Conservation (phyloP, 345 rosid species). For the Hirschfeldia incana region DNA sequence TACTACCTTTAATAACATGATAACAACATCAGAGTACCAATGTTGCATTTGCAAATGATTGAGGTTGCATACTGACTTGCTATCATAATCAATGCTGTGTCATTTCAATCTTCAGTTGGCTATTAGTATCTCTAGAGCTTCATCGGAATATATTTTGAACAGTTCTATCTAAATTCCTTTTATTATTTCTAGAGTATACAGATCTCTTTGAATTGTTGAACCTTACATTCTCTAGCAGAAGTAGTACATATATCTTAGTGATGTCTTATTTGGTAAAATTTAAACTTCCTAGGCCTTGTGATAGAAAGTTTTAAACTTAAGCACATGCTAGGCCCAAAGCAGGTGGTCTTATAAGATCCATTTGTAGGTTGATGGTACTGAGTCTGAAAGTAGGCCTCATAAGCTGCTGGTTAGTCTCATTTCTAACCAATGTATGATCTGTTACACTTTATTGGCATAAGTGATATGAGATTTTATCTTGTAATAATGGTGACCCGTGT, state of each 20-base stretch:
- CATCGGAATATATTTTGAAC: constrained; percentile 8
- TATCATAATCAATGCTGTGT: background rate
- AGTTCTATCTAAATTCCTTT: background rate
- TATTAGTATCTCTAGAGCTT: constrained; percentile 5
- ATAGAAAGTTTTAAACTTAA: background rate
- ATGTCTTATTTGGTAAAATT: background rate
- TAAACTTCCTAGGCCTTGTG: constrained; percentile 3
- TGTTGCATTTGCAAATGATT: background rate
- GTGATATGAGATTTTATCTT: constrained; percentile 23
- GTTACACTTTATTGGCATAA: constrained; percentile 1
- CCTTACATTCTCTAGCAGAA: background rate
- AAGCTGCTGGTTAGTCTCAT: constrained; percentile 17
- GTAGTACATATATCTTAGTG: background rate
- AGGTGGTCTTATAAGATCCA: constrained; percentile 13
- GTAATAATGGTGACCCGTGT: constrained; percentile 10
- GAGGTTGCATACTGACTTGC: constrained; percentile 5
- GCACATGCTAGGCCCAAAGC: constrained; percentile 23
- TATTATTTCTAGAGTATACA: background rate
- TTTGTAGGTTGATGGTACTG: constrained; percentile 12
- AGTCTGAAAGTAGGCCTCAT: constrained; percentile 16
- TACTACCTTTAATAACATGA: background rate
- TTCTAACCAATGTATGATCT: constrained; percentile 13
- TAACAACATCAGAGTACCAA: background rate
- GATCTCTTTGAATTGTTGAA: background rate
- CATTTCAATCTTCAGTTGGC: background rate